These are phyloP conservation scores for Penicillium psychrofluorescens DNA, from an alignment of 495 filamentous ascomycete genomes.

Conservation along the genomic window DNA sequence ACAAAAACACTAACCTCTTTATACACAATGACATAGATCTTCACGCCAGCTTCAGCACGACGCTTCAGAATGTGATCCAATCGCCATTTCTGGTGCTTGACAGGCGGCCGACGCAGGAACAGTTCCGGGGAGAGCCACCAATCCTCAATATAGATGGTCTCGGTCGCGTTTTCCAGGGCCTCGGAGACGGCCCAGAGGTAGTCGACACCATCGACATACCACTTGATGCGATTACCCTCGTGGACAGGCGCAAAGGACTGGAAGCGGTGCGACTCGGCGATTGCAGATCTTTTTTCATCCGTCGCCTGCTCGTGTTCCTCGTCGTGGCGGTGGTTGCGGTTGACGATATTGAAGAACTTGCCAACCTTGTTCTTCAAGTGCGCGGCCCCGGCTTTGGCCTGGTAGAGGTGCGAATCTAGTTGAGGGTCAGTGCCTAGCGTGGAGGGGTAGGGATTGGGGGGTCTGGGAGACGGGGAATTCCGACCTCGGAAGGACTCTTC, in stretches of 20 bases:
- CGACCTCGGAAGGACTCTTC: constrained; percentile 29
- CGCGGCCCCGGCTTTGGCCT: constrained; percentile 37
- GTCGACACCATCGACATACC: constrained; percentile 91
- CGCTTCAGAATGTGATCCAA: constrained; percentile 83
- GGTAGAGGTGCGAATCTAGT: constrained; percentile 35
- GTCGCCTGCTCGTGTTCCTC: constrained; percentile 82
- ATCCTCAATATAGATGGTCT: constrained; percentile 91
- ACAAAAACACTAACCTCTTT: constrained; percentile 52
- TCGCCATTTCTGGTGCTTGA: constrained; percentile 76
- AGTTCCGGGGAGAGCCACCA: constrained; percentile 97
- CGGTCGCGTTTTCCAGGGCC: constrained; percentile 78
- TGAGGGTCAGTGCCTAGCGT: constrained; percentile 5
- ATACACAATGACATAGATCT: constrained; percentile 92
- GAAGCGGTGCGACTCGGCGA: constrained; percentile 75
- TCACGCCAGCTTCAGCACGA: constrained; percentile 82
- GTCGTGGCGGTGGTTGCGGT: constrained; percentile 89
- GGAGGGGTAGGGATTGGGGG: neutral
- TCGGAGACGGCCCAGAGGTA: constrained; percentile 90
- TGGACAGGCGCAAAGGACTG: constrained; percentile 78
- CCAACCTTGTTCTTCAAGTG: constrained; percentile 59
- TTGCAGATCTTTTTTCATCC: constrained; percentile 67
- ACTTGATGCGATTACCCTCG: constrained; percentile 83
- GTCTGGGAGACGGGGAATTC: neutral
- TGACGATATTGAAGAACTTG: constrained; percentile 68
- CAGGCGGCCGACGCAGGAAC: constrained; percentile 80